These are phyloP conservation scores for Citrus mangshanensis DNA, from an alignment of 345 rosid genomes.

Conservation along the genomic window DNA sequence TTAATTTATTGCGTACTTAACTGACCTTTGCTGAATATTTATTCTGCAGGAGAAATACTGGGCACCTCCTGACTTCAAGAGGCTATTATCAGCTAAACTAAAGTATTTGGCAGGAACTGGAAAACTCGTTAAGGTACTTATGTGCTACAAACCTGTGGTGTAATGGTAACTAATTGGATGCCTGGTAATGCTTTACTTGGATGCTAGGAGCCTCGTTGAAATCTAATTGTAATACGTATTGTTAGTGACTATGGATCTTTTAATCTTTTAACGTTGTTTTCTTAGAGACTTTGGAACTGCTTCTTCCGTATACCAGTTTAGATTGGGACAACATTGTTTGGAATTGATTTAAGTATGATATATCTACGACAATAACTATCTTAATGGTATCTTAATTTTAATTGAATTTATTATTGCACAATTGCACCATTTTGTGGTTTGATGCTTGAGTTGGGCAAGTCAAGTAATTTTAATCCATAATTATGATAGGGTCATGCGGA, in stretches of 20 bases:
- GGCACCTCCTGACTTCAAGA: conserved; percentile 89
- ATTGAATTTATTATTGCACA: background rate
- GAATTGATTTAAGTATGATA: background rate
- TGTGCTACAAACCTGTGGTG: conserved; percentile 3
- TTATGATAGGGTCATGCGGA: background rate
- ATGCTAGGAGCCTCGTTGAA: background rate
- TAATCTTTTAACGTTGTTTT: background rate
- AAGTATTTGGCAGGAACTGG: conserved; percentile 74
- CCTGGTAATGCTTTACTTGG: background rate
- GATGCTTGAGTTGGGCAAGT: background rate
- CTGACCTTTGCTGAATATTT: conserved; percentile 7
- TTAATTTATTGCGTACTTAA: background rate
- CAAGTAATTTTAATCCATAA: background rate
- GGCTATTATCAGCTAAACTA: conserved; percentile 75
- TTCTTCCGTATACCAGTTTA: background rate
- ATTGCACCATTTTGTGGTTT: background rate
- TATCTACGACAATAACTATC: background rate
- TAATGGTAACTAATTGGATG: background rate
- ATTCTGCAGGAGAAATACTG: conserved; percentile 81
- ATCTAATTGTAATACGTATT: background rate
- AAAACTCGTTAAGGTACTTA: conserved; percentile 76
- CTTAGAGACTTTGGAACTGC: background rate
- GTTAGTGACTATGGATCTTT: background rate
- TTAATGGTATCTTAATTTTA: background rate
- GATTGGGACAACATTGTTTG: background rate